phyloP scores from a whole-genome alignment of 1,284 basidiomycete genomes.

The Ustilago loliicola region DNA sequence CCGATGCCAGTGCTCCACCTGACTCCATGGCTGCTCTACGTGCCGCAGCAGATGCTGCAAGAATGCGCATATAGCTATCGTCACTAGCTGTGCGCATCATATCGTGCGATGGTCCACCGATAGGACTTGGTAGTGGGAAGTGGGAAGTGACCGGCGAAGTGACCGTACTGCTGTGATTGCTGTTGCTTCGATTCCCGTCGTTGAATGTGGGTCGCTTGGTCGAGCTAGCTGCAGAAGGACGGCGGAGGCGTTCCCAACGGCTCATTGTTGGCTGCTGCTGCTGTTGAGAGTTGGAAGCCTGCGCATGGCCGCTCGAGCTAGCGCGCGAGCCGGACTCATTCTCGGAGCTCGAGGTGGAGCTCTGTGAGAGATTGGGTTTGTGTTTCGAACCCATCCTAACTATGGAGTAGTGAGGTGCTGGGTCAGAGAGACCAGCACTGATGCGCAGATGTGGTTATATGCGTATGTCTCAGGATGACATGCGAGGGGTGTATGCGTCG shows the following conservation, averaged over 20 bases:
- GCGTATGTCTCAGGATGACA: conserved; percentile 17
- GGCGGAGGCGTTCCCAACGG: conserved; percentile 49
- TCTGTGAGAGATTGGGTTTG: conserved; percentile 40
- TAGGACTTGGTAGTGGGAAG: conserved; percentile 33
- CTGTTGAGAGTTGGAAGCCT: conserved; percentile 8
- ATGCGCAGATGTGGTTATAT: conserved; percentile 18
- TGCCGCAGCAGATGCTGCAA: conserved; percentile 44
- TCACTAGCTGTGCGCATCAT: conserved; percentile 49
- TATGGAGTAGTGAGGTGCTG: background rate
- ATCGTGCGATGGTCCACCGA: conserved; percentile 20
- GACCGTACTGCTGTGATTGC: conserved; percentile 28
- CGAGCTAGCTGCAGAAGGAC: conserved; percentile 44
- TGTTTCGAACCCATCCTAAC: conserved; percentile 43
- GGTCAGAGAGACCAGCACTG: conserved; percentile 15
- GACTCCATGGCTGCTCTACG: conserved; percentile 31
- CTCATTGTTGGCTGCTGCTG: conserved; percentile 24
- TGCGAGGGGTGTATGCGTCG: conserved; percentile 11
- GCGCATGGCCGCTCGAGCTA: conserved; percentile 26
- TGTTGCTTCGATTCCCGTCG: conserved; percentile 38
- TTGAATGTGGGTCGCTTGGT: conserved; percentile 44
- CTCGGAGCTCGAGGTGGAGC: conserved; percentile 45
- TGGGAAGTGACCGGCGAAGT: conserved; percentile 30
- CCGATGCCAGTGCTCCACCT: conserved; percentile 13
- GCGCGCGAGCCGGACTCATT: conserved; percentile 29
- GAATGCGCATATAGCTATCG: conserved; percentile 47